Conservation (phyloP, 2,329 filamentous ascomycete genomes). For the Pseudocercospora pini-densiflorae region DNA sequence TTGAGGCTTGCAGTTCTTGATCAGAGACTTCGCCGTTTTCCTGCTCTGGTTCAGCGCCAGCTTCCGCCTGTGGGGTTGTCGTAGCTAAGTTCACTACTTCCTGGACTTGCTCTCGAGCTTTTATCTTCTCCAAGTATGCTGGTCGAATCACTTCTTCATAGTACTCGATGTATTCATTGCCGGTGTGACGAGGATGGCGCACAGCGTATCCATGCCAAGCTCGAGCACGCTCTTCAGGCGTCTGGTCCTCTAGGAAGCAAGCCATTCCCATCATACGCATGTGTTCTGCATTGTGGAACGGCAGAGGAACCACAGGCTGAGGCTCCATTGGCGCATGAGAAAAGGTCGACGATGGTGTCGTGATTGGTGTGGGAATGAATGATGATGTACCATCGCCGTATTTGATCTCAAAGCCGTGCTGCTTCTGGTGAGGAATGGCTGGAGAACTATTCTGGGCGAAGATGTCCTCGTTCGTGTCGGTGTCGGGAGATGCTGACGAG, state of each 20-base stretch:
- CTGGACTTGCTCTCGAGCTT: constrained; percentile 7
- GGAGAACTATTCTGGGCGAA: neutral
- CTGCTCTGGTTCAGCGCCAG: neutral
- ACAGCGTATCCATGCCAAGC: constrained; percentile 24
- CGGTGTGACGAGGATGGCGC: constrained; percentile 19
- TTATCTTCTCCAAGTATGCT: constrained; percentile 21
- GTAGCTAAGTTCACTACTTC: neutral
- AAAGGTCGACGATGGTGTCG: neutral
- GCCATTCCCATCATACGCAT: constrained; percentile 26
- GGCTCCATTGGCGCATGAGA: neutral
- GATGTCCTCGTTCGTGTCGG: neutral
- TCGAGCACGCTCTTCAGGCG: constrained; percentile 17
- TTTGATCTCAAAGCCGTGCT: constrained; percentile 15
- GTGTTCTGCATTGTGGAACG: constrained; percentile 25
- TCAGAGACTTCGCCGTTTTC: neutral
- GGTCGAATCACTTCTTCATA: constrained; percentile 31
- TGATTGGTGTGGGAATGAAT: constrained; percentile 8
- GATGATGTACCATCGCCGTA: constrained; percentile 11
- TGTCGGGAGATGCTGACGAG: neutral
- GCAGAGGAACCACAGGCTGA: neutral
- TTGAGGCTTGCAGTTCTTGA: neutral
- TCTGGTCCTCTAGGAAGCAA: constrained; percentile 28
- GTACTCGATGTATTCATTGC: constrained; percentile 29
- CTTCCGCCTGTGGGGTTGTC: neutral
- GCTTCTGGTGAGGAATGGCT: neutral